Evolutionary conservation across 2,329 filamentous ascomycete genomes (phyloP).

Genomic region (Aciculosporium take): DNA sequence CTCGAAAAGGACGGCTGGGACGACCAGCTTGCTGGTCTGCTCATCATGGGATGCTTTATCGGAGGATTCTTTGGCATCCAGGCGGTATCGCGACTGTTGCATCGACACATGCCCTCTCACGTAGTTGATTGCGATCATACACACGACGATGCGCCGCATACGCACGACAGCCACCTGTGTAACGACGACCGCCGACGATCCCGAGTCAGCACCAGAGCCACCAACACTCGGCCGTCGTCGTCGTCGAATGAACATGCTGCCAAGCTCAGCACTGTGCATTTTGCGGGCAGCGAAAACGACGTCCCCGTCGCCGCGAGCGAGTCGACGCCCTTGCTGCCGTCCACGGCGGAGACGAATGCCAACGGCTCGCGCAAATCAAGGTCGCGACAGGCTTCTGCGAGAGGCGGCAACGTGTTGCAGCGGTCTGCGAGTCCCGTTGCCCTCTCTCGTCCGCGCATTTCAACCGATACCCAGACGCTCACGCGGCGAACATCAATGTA

Average conservation of each 20-base stretch:
- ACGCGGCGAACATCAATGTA: slow-evolving; percentile 38
- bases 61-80: slow-evolving; percentile 65
- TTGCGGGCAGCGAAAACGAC: neutral
- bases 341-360: slow-evolving; percentile 11
- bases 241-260: slow-evolving; percentile 10
- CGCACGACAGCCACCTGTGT: slow-evolving; percentile 14
- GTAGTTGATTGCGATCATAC: slow-evolving; percentile 69
- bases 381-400: slow-evolving; percentile 16
- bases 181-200: slow-evolving; percentile 16
- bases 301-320: slow-evolving; percentile 20
- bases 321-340: slow-evolving; percentile 32
- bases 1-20: slow-evolving; percentile 54
- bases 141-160: slow-evolving; percentile 40
- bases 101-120: slow-evolving; percentile 62
- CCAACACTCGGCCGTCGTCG: slow-evolving; percentile 14
- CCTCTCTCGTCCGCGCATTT: slow-evolving; percentile 13
- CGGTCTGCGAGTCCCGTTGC: slow-evolving; percentile 10
- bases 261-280: slow-evolving; percentile 1
- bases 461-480: slow-evolving; percentile 16
- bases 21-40: slow-evolving; percentile 51
- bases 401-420: slow-evolving; percentile 17
- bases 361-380: slow-evolving; percentile 13
- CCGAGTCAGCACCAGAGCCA: slow-evolving; percentile 17
- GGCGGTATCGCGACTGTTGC: slow-evolving; percentile 54
- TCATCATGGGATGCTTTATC: slow-evolving; percentile 56